Conservation (phyloP, 441 rosid species). For the Erodium texanum region DNA sequence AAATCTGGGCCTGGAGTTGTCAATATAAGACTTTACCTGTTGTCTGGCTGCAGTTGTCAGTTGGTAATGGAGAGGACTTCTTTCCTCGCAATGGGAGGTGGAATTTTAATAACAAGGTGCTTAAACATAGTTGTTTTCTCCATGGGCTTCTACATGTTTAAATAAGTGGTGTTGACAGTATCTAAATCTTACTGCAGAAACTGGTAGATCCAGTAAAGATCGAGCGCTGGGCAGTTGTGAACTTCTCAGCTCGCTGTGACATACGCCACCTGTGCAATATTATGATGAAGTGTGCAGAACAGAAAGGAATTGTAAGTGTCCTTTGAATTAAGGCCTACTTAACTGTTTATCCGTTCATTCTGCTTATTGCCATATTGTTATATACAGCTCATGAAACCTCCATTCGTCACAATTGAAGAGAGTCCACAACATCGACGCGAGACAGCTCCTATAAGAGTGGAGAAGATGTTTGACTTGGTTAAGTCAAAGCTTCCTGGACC, state of each 20-base stretch:
- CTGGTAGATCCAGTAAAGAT: slow-evolving; percentile 2
- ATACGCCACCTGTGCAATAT: slow-evolving; percentile 37
- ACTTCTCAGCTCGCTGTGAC: slow-evolving; percentile 69
- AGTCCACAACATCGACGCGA: slow-evolving; percentile 40
- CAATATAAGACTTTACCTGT: not conserved
- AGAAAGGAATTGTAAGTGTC: slow-evolving; percentile 68
- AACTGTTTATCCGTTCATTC: not conserved
- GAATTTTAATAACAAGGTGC: slow-evolving; percentile 73
- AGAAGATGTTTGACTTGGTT: slow-evolving; percentile 58
- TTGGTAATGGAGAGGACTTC: slow-evolving; percentile 52
- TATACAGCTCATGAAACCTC: slow-evolving; percentile 35
- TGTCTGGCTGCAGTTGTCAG: slow-evolving; percentile 38
- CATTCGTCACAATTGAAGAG: slow-evolving; percentile 57
- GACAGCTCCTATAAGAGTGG: slow-evolving; percentile 51
- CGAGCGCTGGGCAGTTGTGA: slow-evolving; percentile 5
- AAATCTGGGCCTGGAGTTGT: not conserved
- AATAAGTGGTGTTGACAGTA: not conserved
- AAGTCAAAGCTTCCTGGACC: slow-evolving; percentile 50
- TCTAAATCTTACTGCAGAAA: not conserved
- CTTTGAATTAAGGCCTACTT: not conserved
- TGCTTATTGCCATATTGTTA: not conserved
- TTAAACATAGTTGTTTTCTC: not conserved
- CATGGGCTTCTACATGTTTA: not conserved
- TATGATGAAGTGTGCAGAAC: slow-evolving; percentile 44
- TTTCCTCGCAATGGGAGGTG: slow-evolving; percentile 65